Conservation (phyloP, 257 asterid species). For the Solanum okadae region DNA sequence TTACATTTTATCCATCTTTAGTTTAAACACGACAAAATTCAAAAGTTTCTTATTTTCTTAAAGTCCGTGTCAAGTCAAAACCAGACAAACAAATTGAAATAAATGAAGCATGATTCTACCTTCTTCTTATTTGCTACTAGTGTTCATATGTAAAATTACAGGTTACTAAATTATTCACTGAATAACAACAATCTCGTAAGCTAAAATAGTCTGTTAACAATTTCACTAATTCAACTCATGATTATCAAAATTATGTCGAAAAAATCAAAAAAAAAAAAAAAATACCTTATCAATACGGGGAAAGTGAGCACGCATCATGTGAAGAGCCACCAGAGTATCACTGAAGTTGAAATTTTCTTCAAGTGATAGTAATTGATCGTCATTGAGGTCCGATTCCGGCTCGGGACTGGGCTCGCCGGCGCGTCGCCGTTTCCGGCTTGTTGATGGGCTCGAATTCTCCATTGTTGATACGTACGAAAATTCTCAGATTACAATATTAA, state of each 20-base stretch:
- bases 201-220: background rate
- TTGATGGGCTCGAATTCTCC: constrained; percentile 25
- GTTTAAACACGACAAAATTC: background rate
- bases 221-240: background rate
- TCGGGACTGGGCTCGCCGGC: constrained; percentile 16
- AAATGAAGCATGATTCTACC: background rate
- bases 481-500: background rate
- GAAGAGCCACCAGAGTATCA: constrained; percentile 86
- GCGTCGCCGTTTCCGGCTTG: constrained; percentile 67
- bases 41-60: background rate
- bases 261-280: background rate
- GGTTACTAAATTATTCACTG: background rate
- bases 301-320: constrained; percentile 88
- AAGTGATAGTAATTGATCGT: constrained; percentile 24
- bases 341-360: constrained; percentile 64
- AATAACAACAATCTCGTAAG: background rate
- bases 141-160: background rate
- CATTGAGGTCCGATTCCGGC: background rate
- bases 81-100: background rate
- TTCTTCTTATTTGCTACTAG: background rate
- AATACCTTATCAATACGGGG: constrained; percentile 62
- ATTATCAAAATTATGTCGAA: background rate
- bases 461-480: background rate
- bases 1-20: background rate
- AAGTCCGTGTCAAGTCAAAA: background rate